Base-by-base conservation (phyloP, 345 rosid species). In the Murraya paniculata region DNA sequence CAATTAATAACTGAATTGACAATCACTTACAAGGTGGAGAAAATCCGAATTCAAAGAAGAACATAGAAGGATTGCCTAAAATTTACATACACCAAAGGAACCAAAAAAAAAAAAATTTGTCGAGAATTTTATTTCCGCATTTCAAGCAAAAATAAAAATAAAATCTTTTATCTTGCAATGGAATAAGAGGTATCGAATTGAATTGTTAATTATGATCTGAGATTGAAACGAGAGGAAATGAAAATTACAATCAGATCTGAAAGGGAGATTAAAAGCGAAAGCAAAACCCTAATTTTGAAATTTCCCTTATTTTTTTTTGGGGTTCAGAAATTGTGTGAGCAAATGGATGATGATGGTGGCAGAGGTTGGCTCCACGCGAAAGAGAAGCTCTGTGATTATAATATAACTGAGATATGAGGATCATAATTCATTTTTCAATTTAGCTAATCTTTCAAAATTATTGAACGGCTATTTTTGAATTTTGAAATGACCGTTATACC, bases 21-120 rank as follows among this genome's bases (percentile, higher is more conserved):
- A 31, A 81, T 25, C n/a, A 86, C 98, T 86, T 81, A 93, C 95
- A 79, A 81, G 77, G 85, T 79, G 86, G 86, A 72, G 87, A 83
- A 62, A 85, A 83, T 74, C 81, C 86, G 73, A 85, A 89, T 78
- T 86, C 90, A 76, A 86, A 78, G 81, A 71, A 80, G 87, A 83
- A 84, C 93, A 90, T 89, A 86, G 81, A 88, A 83, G 71, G n/a
- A n/a, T 41, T 31, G 36, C 64, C 79, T 67, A 10, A 14, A n/a
- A 65, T 22, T 13, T 30, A 24, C 50, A 53, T 3, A 10, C 50
- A 13, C 16, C 16, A 45, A 45, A 45, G 16, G 13, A 4, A 9
- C 3, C 0, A 35, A 24, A 39, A 55, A 25, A 67, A 53, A 4
- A 19, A 16, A 68, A 76, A 75, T 76, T 56, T 62, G 60, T 30